Percentiles rank a stretch among this genome's conserved stretches.
phyloP scores from a whole-genome alignment of 345 rosid species.

The Salix viminalis region DNA sequence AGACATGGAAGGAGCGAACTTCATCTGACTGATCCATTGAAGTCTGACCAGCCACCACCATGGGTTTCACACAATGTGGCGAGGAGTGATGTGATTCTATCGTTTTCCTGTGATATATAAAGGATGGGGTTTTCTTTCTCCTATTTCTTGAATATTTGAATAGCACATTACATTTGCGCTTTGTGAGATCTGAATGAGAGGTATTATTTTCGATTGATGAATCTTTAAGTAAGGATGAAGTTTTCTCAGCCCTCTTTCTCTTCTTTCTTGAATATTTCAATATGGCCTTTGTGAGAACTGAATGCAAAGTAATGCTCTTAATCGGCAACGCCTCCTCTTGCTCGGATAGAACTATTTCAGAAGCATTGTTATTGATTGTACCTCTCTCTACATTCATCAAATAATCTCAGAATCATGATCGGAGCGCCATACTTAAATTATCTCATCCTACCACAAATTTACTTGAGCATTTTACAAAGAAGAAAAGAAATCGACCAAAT shows the following conservation, averaged over 20 bases:
- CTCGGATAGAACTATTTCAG: background rate
- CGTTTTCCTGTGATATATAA: constrained; percentile 2
- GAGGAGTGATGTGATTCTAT: background rate
- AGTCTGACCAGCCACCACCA: background rate
- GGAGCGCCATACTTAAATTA: background rate
- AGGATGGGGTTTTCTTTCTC: background rate
- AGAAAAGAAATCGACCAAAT: background rate
- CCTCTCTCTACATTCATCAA: background rate
- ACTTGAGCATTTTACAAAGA: background rate
- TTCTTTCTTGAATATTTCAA: background rate
- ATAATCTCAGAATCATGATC: constrained; percentile 2
- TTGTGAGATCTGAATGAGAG: background rate
- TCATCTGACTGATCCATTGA: constrained; percentile 9
- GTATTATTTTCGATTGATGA: background rate
- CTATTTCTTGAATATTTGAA: background rate
- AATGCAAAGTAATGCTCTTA: background rate
- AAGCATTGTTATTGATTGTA: background rate
- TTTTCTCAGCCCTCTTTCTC: background rate
- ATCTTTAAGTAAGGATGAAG: background rate
- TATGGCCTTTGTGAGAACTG: background rate
- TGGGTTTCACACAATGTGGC: constrained; percentile 3
- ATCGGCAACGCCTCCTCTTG: background rate
- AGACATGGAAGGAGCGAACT: constrained; percentile 1
- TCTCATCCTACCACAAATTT: background rate
- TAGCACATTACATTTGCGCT: constrained; percentile 6